phyloP scores from a whole-genome alignment of 345 rosid genomes.

The Clarkia xantiana region DNA sequence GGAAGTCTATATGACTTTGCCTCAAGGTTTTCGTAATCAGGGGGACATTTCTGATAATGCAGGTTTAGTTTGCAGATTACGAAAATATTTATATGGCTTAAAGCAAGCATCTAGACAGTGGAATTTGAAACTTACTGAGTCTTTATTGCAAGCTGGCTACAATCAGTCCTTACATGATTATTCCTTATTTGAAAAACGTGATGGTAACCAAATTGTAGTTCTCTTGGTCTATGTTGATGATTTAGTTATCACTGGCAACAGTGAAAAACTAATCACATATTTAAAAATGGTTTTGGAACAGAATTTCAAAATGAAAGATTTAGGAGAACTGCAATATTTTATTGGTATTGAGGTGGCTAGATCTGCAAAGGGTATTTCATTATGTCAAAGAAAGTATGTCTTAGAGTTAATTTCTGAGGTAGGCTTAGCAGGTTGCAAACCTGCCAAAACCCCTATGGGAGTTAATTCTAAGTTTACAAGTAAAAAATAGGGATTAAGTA shows the following conservation, averaged over 20 bases:
- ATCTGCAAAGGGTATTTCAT: background rate
- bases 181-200: background rate
- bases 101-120: background rate
- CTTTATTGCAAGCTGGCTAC: background rate
- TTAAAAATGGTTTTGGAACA: background rate
- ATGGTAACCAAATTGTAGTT: background rate
- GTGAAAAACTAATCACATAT: background rate
- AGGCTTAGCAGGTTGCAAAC: background rate
- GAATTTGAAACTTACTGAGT: background rate
- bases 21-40: background rate
- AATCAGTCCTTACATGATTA: background rate
- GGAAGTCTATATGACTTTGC: background rate
- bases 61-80: too few species aligned
- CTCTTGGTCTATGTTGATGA: conserved; percentile 2
- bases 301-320: conserved; percentile 1
- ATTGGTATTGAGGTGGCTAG: background rate
- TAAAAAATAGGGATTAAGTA: too few species aligned
- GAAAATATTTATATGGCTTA: background rate
- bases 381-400: conserved; percentile 1
- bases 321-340: background rate
- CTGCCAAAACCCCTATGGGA: background rate
- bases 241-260: background rate
- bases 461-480: too few species aligned
- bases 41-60: too few species aligned
- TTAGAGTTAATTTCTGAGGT: background rate